Evolutionary conservation across 192 early-diverging fungal species (phyloP), one percentile per base, ranked within the genome.

Genomic region (Coemansia sp.): DNA sequence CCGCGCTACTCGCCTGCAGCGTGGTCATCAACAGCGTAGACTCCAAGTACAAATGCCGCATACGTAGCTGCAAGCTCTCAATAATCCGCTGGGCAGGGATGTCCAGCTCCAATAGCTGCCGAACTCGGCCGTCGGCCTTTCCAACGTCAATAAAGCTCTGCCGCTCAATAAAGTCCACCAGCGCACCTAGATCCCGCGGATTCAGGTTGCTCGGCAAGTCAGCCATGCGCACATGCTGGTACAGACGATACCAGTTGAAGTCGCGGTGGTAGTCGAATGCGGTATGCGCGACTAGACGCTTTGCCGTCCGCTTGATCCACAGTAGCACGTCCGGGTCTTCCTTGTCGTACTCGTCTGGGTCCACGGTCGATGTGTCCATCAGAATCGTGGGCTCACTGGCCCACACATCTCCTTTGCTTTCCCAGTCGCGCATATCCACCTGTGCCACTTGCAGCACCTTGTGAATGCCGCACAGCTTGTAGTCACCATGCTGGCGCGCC

Each of bases 361-460:
- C 69, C 5, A 78, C 59, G 8, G 60, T 58, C 7, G 69, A 61
- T 1, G 53, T 41, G 45, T 78, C 75, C 69, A 78, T 78, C 38
- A 78, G 40, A 56, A 78, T 78, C 21, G 69, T 64, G 8, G 75
- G 75, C 45, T 68, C 64, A 36, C 31, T 60, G 12, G 64, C 64
- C 75, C 75, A 78, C 57, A 78, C 75, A 23, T 71, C 57, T 43
- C 75, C 75, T 45, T 60, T 63, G 61, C 58, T 78, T 53, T 71
- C 75, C 75, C 75, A 78, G 58, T 78, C 75, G 15, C 75, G 75
- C 75, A 78, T 78, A 50, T 78, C 75, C 6, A 71, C 58, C 20
- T 53, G 60, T 12, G 66, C 53, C n/a, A 53, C 49, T 17, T 45
- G 32, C n/a, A 77, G 30, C 8, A 62, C 63, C 60, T 54, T 58